phyloP scores from a whole-genome alignment of 1,284 basidiomycete species.

The Neonothopanus nambi region DNA sequence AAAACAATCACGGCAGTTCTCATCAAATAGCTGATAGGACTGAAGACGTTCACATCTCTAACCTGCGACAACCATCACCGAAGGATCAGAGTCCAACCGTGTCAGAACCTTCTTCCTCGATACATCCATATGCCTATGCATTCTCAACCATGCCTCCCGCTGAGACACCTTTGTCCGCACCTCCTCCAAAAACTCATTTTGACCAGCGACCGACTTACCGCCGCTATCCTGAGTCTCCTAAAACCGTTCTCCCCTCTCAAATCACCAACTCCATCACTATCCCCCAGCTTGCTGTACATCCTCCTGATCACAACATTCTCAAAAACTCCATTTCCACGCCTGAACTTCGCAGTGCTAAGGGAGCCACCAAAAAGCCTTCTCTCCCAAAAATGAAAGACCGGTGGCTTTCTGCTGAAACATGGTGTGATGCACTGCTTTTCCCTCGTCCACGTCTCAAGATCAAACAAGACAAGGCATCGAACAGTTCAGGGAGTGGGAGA shows the following conservation, averaged over 20 bases:
- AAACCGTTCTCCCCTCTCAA: not conserved
- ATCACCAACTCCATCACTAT: slow-evolving; percentile 3
- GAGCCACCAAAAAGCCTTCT: slow-evolving; percentile 14
- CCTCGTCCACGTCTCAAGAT: slow-evolving; percentile 69
- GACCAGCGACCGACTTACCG: not conserved
- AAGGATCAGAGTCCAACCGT: slow-evolving; percentile 14
- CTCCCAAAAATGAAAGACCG: slow-evolving; percentile 48
- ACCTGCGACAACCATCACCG: slow-evolving; percentile 17
- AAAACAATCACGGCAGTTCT: slow-evolving; percentile 16
- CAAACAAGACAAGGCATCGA: slow-evolving; percentile 26
- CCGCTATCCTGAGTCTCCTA: slow-evolving; percentile 2
- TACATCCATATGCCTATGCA: slow-evolving; percentile 54
- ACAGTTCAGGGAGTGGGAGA: slow-evolving; percentile 28
- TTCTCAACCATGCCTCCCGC: slow-evolving; percentile 25
- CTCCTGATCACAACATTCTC: slow-evolving; percentile 24
- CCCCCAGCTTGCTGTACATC: slow-evolving; percentile 1
- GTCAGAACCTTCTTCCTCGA: slow-evolving; percentile 25
- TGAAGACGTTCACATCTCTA: not conserved
- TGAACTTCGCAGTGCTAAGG: slow-evolving; percentile 45
- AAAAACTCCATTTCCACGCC: slow-evolving; percentile 63
- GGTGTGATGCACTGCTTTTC: slow-evolving; percentile 77
- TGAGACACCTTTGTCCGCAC: slow-evolving; percentile 13
- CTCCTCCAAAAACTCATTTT: slow-evolving; percentile 13
- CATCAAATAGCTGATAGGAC: slow-evolving; percentile 15
- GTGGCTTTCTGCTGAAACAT: slow-evolving; percentile 72